Evolutionary conservation across 169 alveolate species (phyloP), one percentile per base, ranked within the genome.

Genomic region (Eimeria maxima): DNA sequence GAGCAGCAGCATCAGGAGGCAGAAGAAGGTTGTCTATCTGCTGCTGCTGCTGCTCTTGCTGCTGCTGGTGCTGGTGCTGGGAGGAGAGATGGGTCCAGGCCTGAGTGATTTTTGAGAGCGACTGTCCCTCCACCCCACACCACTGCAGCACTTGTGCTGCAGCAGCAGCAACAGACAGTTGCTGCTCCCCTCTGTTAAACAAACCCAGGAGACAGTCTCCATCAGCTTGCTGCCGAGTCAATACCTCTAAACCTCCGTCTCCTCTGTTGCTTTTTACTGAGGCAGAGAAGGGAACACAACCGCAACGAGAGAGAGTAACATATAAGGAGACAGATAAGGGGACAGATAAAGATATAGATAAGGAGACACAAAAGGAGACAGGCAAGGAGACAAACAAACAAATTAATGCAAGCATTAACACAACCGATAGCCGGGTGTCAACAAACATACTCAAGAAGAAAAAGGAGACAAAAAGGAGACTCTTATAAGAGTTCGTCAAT

Each of bases 141-240:
- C 90, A 80, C 7, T 50, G 18, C 67, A 29, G 63, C 10, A 45
- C 90, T 18, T 63, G 45, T 22, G n/a, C 69, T 63, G 67, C 45
- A 16, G n/a, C n/a, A n/a, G 69, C 69, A 4, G n/a, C 38, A 38
- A 80, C 67, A 47, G 90, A 45, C 7, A 80, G n/a, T 7, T 63
- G 60, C 90, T 80, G 45, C 20, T 38, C 53, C 44, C 69, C 53
- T 63, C 63, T 24, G 67, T 80, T 80, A 11, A 80, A 20, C 20
- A 80, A 67, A 18, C 69, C 90, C 67, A 80, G 11, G 20, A 80
- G 22, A 20, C 8, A 45, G 69, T 80, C 90, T 20, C 90, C 90
- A 80, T 80, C 67, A 5, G 90, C 90, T 67, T 45, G 38, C 63
- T 80, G 42, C 14, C 90, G n/a, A 18, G 33, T 18, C 90, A 80